Conservation (phyloP, 805 yeast genomes). For the Tetrapisispora fleetii region DNA sequence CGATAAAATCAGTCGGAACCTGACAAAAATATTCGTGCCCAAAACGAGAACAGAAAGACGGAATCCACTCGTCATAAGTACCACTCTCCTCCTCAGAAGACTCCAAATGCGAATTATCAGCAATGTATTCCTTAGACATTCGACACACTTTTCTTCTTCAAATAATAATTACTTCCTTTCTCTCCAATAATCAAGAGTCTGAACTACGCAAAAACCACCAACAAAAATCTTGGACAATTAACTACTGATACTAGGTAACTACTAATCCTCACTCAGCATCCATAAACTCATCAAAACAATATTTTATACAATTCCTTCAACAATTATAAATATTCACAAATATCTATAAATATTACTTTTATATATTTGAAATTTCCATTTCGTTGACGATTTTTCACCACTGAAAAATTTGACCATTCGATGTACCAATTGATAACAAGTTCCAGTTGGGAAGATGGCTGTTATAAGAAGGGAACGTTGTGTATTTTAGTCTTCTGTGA, state of each 20-base stretch:
- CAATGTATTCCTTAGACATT: conserved; percentile 14
- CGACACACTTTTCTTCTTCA: background rate
- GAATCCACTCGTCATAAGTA: conserved; percentile 62
- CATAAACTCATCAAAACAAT: no score
- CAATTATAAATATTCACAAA: no score
- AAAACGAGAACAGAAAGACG: conserved; percentile 64
- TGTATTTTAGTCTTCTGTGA: no score
- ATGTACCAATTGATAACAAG: background rate
- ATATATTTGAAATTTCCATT: background rate
- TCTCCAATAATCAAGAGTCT: no score
- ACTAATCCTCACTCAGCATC: no score
- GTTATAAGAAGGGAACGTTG: no score
- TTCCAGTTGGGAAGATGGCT: no score
- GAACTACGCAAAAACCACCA: background rate
- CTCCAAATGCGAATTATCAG: conserved; percentile 13
- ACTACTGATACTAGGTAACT: no score
- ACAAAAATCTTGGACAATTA: no score
- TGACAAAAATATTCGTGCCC: conserved; percentile 90
- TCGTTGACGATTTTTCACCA: background rate
- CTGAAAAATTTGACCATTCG: background rate
- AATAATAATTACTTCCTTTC: no score
- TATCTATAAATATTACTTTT: no score
- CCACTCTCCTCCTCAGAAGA: conserved; percentile 26
- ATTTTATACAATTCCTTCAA: no score
- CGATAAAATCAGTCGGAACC: conserved; percentile 85